Base-by-base conservation (phyloP, 805 yeast species). In the Yarrowia phangngaensis region DNA sequence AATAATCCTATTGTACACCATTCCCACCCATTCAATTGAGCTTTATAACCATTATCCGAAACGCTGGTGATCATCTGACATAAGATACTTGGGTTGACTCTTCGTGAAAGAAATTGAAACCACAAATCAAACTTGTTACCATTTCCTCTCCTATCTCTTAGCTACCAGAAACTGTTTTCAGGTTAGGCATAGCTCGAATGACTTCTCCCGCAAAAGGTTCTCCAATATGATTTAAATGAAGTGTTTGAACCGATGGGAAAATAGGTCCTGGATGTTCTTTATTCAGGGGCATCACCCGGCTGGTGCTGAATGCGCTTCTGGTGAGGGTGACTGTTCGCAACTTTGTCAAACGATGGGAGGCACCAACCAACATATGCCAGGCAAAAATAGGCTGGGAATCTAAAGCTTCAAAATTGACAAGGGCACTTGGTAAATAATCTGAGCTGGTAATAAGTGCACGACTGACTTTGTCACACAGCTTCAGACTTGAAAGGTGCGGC, bases 351-450 rank as follows among this genome's bases (percentile, higher is more conserved):
- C 45, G 6, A 4, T 31, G 14, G 4, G 45, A 27, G 6, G 45
- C 45, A 19, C 45, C 45, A 1, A 26, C 19, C 17, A 38, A 23
- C 45, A 38, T 38, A 9, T 19, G 45, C 45, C 45, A 38, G 4
- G 32, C 45, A 0, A 26, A 7, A 7, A 38, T 23, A 4, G 45
- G 45, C 17, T 27, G 45, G 3, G 45, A 13, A 13, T 38, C 45
- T 8, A 13, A n/a, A 5, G 45, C 26, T 6, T 26, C 27, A 24
- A 38, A 38, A 31, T 38, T 32, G 5, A 17, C 13, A 11, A 38
- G 23, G 6, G 19, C 20, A 4, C 13, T 13, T 14, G 45, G 45
- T 2, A 38, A 28, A 11, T 27, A 16, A 11, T 27, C 6, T 19
- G 45, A 17, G 19, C 14, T 19, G 24, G 26, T 38, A 11, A 38